Conservation (phyloP, 2,329 filamentous ascomycete species). For the Xylaria sp. region DNA sequence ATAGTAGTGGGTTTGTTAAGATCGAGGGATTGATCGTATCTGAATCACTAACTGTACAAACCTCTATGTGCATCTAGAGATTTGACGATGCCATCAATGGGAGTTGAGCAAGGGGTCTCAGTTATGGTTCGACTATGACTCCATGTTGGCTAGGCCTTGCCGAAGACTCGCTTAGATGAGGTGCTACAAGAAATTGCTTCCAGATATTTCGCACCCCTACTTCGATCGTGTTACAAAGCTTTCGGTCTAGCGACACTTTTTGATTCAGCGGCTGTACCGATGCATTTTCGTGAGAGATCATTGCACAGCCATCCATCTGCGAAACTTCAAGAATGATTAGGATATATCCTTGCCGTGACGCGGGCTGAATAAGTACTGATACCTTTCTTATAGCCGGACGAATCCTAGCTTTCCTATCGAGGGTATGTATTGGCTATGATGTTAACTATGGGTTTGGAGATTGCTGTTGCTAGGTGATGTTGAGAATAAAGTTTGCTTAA, state of each 20-base stretch:
- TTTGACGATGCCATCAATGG: no score
- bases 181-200: no score
- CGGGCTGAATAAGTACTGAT: neutral
- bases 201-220: no score
- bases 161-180: no score
- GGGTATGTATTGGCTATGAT: neutral
- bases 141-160: no score
- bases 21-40: neutral
- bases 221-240: no score
- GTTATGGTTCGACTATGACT: no score
- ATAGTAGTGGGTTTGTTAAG: neutral
- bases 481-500: neutral
- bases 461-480: neutral
- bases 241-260: no score
- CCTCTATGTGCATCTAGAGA: no score
- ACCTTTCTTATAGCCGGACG: neutral
- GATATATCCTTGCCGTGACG: neutral
- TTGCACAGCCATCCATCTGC: neutral
- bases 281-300: no score
- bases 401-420: neutral
- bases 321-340: neutral
- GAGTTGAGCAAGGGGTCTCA: no score
- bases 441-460: neutral
- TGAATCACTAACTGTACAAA: neutral
- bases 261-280: no score